Evolutionary conservation across 1,284 basidiomycete genomes (phyloP), one percentile per base, ranked within the genome.

Genomic region (Ganoderma boninense): DNA sequence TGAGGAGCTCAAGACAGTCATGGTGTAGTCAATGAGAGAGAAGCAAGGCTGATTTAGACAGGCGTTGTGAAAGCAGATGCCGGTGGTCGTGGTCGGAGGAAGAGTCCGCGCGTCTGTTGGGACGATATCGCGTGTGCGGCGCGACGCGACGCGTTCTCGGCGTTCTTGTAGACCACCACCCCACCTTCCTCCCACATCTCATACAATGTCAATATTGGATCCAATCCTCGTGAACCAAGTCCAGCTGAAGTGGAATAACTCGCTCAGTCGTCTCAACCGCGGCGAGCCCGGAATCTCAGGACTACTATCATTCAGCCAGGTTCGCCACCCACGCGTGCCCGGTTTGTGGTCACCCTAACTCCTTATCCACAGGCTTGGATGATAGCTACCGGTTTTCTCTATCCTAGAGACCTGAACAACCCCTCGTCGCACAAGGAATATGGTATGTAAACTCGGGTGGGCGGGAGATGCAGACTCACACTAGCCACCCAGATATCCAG

Each of bases 231-330:
- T 23, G 40, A 44, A n/a, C 35, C 90, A 92, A 74, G 89, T 92
- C 5, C 85, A 87, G n/a, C 82, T 86, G 4, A 92, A 92, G 81
- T 94, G 92, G 92, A 89, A 92, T 73, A 86, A 90, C 40, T 84
- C 90, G 0, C 93, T 93, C 77, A 80, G 83, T 23, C 86, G 90
- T 26, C 82, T 94, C 63, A 94, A 94, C 76, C 84, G 86, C 32
- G 81, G 82, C 13, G 83, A 90, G 61, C 87, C 87, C 59, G 92
- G 92, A 7, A 92, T 93, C 69, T 80, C 87, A 13, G 92, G 92
- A 13, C 83, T 94, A 11, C 82, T 93, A 77, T 79, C 81, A 3
- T 92, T 91, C 78, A 91, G 89, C 73, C 84, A 90, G 80, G 92
- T 91, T 75, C 62, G 82, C 77, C 32, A 67, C 64, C 63, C 65